A percentile compares a stretch with the other conserved stretches of the same genome.
These are phyloP conservation scores for Trichoderma citrinoviride DNA, from an alignment of 2,329 filamentous ascomycete genomes.

Conservation along the genomic window DNA sequence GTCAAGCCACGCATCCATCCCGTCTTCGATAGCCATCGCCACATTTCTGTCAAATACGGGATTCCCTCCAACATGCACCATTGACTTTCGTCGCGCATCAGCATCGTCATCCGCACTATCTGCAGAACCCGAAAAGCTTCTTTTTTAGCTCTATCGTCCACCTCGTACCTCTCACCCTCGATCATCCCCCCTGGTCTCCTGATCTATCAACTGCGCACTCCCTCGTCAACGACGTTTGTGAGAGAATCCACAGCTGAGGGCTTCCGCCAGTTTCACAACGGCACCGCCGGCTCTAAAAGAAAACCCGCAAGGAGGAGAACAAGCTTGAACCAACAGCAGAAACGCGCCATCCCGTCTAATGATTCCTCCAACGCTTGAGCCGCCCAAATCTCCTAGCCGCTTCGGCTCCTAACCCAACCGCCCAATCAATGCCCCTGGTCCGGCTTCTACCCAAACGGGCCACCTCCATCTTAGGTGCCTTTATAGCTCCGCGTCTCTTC, in stretches of 20 bases:
- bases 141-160: not conserved
- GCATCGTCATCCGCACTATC: slow-evolving; percentile 5
- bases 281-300: not conserved
- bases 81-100: not conserved
- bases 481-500: too few species aligned
- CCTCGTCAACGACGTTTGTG: not conserved
- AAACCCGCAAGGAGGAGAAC: too few species aligned
- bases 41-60: slow-evolving; percentile 9
- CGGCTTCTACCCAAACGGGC: slow-evolving; percentile 7
- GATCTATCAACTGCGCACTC: not conserved
- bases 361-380: not conserved
- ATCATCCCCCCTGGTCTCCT: not conserved
- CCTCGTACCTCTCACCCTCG: not conserved
- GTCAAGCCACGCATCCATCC: too few species aligned
- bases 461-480: not conserved
- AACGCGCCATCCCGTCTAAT: not conserved
- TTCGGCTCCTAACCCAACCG: not conserved
- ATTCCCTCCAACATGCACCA: not conserved
- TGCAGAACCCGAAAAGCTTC: slow-evolving; percentile 5
- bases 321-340: not conserved
- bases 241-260: too few species aligned
- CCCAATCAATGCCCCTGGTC: slow-evolving; percentile 5
- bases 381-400: not conserved
- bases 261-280: not conserved
- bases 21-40: not conserved